Percentiles rank a stretch among this genome's conserved stretches.
Evolutionary conservation across 2,329 filamentous ascomycete species (phyloP).

Genomic region (Intubia oerlemansii): DNA sequence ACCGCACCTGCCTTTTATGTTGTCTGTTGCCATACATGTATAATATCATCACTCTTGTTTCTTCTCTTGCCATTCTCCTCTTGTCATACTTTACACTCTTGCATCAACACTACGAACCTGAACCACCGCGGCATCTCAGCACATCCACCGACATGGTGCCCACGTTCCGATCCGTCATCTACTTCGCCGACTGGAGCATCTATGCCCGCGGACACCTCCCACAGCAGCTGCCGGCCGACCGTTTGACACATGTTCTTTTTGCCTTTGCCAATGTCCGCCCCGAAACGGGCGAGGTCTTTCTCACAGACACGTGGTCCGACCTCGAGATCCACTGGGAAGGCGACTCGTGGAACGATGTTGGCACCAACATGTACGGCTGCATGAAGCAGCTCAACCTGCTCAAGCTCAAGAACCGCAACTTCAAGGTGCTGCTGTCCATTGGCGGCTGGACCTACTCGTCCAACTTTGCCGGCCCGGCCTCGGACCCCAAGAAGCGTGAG

Average conservation of each 20-base stretch:
- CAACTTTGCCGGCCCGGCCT: constrained; percentile 61
- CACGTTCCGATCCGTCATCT: constrained; percentile 46
- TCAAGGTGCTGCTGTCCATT: constrained; percentile 72
- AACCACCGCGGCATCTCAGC: too few species aligned
- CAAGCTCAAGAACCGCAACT: constrained; percentile 59
- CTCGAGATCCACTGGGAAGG: constrained; percentile 52
- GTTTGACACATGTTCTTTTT: constrained; percentile 77
- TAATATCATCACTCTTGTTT: too few species aligned
- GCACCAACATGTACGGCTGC: constrained; percentile 72
- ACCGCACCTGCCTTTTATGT: too few species aligned
- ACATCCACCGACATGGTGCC: constrained; percentile 1
- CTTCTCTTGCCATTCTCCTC: background rate
- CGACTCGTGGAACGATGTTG: constrained; percentile 49
- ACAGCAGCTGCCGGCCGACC: constrained; percentile 58
- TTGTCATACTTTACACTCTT: too few species aligned
- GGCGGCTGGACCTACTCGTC: constrained; percentile 83
- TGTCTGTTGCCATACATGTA: too few species aligned
- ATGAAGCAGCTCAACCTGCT: constrained; percentile 73
- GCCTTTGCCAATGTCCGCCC: constrained; percentile 71
- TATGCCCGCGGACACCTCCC: constrained; percentile 74
- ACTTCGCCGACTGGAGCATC: constrained; percentile 69
- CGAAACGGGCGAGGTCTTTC: constrained; percentile 55
- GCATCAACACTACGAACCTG: too few species aligned
- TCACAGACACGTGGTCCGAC: constrained; percentile 43
- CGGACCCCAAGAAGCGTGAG: constrained; percentile 44